Percentiles rank a stretch among this genome's conserved stretches.
Conservation (phyloP, 768 basidiomycete species). For the Tylopilus balloui region DNA sequence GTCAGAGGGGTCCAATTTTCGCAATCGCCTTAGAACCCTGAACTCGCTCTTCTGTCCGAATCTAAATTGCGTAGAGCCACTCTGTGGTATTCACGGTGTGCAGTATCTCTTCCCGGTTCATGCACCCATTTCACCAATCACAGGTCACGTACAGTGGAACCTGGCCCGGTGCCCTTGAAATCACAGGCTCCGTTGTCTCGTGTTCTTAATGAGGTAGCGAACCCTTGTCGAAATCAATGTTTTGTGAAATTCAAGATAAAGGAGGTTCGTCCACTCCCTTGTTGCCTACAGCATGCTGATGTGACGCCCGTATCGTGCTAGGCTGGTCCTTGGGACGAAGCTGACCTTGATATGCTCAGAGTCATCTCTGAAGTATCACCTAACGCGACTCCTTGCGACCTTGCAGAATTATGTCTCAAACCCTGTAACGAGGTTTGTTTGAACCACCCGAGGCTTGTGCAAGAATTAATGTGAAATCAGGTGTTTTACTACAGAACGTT, state of each 20-base stretch:
- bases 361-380: constrained; percentile 41
- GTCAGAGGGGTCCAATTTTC: constrained; percentile 15
- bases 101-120: not conserved
- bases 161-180: constrained; percentile 14
- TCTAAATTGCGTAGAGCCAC: constrained; percentile 45
- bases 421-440: constrained; percentile 54
- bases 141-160: constrained; percentile 18
- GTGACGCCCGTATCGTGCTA: not conserved
- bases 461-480: constrained; percentile 14
- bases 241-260: constrained; percentile 17
- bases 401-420: constrained; percentile 51
- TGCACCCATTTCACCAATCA: constrained; percentile 18
- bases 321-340: constrained; percentile 35
- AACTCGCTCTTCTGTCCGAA: constrained; percentile 48
- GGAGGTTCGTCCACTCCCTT: constrained; percentile 12
- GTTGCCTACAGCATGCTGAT: not conserved
- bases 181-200: not conserved
- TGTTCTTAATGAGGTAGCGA: constrained; percentile 5
- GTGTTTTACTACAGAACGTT: constrained; percentile 20
- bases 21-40: constrained; percentile 33
- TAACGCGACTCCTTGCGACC: constrained; percentile 47
- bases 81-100: constrained; percentile 50
- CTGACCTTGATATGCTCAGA: constrained; percentile 38
- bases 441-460: not conserved
- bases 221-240: constrained; percentile 28